Percentiles rank a stretch among this genome's conserved stretches.
phyloP scores from a whole-genome alignment of 805 yeast genomes.

The Saccharomycopsis sp. region DNA sequence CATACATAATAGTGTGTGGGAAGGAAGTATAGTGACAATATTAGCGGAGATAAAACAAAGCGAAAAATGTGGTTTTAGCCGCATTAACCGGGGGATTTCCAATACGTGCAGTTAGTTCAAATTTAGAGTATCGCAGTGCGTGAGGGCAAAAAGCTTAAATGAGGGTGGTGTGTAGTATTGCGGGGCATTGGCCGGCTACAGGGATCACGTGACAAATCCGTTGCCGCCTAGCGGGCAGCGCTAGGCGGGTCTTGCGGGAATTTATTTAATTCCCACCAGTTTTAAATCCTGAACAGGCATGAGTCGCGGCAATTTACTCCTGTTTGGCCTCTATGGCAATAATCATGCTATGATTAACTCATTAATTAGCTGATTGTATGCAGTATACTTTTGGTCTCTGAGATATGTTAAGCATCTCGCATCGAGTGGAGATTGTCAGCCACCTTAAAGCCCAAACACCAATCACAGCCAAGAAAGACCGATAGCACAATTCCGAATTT shows the following conservation, averaged over 20 bases:
- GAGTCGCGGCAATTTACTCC: background rate
- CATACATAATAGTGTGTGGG: background rate
- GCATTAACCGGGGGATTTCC: background rate
- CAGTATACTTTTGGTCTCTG: background rate
- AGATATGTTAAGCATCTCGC: background rate
- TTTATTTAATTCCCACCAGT: background rate
- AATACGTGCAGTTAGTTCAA: too few relatives aligned
- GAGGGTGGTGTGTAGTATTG: background rate
- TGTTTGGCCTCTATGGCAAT: background rate
- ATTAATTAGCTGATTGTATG: background rate
- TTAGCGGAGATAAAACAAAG: background rate
- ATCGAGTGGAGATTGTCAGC: background rate
- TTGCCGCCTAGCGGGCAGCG: background rate
- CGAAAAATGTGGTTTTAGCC: slow-evolving; percentile 1
- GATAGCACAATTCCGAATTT: background rate
- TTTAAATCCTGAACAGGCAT: background rate
- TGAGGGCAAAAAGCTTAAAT: background rate
- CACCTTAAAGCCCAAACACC: background rate
- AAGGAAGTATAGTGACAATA: background rate
- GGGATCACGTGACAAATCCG: background rate
- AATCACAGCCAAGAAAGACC: background rate
- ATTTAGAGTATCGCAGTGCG: too few relatives aligned
- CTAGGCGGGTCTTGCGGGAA: background rate
- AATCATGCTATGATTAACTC: background rate
- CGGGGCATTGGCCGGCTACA: background rate